A percentile compares a stretch with the other conserved stretches of the same genome.
phyloP scores from a whole-genome alignment of 345 rosid genomes.

The Jatropha curcas region DNA sequence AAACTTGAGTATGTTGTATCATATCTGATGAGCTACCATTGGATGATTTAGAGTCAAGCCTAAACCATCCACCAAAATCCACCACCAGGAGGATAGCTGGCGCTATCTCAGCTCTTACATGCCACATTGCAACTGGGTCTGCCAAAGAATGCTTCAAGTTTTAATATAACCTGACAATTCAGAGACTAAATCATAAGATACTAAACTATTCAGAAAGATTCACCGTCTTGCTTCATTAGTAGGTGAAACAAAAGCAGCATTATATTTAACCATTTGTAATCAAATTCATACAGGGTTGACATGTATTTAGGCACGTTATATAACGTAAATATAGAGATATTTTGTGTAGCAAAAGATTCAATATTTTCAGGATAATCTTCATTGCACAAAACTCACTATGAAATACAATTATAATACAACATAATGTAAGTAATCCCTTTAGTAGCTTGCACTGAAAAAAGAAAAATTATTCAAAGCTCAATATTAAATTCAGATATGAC shows the following conservation, averaged over 20 bases:
- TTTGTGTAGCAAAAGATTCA: neutral
- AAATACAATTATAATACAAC: neutral
- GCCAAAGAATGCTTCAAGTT: constrained; percentile 86
- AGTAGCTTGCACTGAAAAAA: neutral
- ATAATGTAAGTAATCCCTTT: neutral
- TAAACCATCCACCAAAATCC: constrained; percentile 96
- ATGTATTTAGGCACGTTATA: too few relatives aligned
- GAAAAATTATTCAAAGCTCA: neutral
- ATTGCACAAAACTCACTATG: neutral
- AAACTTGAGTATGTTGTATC: constrained; percentile 86
- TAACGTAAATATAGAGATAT: neutral
- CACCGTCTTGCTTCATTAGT: neutral
- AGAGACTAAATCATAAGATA: constrained; percentile 54
- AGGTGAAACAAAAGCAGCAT: constrained; percentile 3
- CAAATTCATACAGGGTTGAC: neutral
- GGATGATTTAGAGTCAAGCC: constrained; percentile 69
- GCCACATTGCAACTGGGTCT: constrained; percentile 99
- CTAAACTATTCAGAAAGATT: constrained; percentile 28
- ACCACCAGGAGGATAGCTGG: constrained; percentile 86
- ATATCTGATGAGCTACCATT: constrained; percentile 50
- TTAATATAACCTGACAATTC: constrained; percentile 76
- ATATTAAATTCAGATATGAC: neutral
- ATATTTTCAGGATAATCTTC: too few relatives aligned
- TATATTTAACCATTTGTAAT: neutral
- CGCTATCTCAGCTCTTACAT: constrained; percentile 77